Evolutionary conservation across 768 basidiomycete species (phyloP).

Genomic region (Lentinula aciculospora): DNA sequence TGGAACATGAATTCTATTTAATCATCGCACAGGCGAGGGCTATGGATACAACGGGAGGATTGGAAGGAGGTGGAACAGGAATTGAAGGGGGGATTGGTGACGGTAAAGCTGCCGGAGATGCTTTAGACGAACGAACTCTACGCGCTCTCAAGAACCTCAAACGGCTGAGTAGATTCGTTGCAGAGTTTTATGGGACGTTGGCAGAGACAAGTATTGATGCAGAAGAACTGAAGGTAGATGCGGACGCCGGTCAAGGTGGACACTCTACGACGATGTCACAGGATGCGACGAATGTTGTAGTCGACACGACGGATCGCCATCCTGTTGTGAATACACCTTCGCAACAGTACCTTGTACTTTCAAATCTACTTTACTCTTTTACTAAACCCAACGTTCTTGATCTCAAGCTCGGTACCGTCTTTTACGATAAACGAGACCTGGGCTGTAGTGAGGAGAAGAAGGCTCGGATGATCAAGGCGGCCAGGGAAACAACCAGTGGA

Average conservation of each 20-base stretch:
- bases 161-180: slow-evolving; percentile 53
- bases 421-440: slow-evolving; percentile 67
- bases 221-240: slow-evolving; percentile 18
- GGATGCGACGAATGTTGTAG: slow-evolving; percentile 10
- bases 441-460: slow-evolving; percentile 56
- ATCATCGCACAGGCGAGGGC: slow-evolving; percentile 1
- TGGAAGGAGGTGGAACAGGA: slow-evolving; percentile 25
- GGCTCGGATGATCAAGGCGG: slow-evolving; percentile 68
- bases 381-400: slow-evolving; percentile 83
- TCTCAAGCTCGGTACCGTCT: slow-evolving; percentile 85
- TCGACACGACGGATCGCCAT: slow-evolving; percentile 4
- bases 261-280: background rate
- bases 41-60: background rate
- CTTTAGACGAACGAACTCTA: background rate
- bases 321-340: background rate
- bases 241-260: background rate
- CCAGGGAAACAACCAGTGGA: slow-evolving; percentile 63
- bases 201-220: slow-evolving; percentile 61
- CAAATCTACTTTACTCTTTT: slow-evolving; percentile 76
- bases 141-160: slow-evolving; percentile 18
- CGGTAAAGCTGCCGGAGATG: no score
- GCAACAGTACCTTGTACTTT: slow-evolving; percentile 72
- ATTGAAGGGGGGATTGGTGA: no score
- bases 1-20: slow-evolving; percentile 67
- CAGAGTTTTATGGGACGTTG: slow-evolving; percentile 77